Evolutionary conservation across 495 filamentous ascomycete species (phyloP), one percentile per base, ranked within the genome.

Genomic region (Emericellopsis terricola): DNA sequence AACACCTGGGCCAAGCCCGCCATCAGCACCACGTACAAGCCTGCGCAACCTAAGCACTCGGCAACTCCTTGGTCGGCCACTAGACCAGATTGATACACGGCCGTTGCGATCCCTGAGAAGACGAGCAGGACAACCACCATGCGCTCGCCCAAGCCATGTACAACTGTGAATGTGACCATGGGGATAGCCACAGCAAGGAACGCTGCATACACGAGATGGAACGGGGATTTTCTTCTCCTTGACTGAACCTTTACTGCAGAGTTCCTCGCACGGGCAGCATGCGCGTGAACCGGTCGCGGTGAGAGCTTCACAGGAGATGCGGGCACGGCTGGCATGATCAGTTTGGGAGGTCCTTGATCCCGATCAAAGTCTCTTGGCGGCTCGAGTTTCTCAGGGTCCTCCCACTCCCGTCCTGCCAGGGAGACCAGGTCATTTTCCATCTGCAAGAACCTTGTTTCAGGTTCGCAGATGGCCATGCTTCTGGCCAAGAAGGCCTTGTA

Each of bases 371-470:
- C 14, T 23, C 8, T 15, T n/a, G n/a, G n/a, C n/a, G n/a, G n/a
- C n/a, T n/a, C 15, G 29, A 3, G 2, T 13, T 8, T n/a, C 18
- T 31, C 11, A n/a, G 28, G 23, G 16, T 26, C 23, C 23, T 26
- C 8, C 21, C 23, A 15, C n/a, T 35, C 13, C 9, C 15, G 11
- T 23, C 20, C 16, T 23, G 33, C 54, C 7, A 80, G 50, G 14
- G 62, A 68, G 18, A 84, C 56, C 3, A 91, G 68, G 42, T 91
- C 82, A 5, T 66, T 57, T 14, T 56, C 47, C 14, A 69, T 55
- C 23, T 79, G 64, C 4, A 91, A 59, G 48, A 86, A 87, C 24
- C 60, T 64, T 1, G 70, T 64, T 48, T 87, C 82, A n/a, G 51
- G 47, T 14, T 71, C 63, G 15, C 66, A 68, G 34, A 87, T 65